These are phyloP conservation scores for Mikania micrantha DNA, from an alignment of 129 eudicot species.

Conservation along the genomic window DNA sequence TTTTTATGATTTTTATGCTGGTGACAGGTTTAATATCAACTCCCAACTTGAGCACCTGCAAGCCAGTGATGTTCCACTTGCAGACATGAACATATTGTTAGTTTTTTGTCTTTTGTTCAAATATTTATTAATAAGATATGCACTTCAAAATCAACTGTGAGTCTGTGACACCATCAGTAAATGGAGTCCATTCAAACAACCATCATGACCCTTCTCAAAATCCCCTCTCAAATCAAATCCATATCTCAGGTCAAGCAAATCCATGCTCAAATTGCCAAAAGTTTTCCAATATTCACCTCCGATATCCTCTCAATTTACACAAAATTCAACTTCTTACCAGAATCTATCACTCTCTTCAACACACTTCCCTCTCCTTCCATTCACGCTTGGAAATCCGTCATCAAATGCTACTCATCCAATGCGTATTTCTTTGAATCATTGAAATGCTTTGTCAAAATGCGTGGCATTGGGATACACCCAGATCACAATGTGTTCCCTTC, in stretches of 20 bases:
- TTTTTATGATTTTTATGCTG: too few relatives aligned
- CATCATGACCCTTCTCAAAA: slow-evolving; percentile 27
- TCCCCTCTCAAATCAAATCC: slow-evolving; percentile 41
- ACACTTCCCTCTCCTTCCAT: slow-evolving; percentile 35
- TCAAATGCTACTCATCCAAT: slow-evolving; percentile 58
- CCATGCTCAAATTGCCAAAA: slow-evolving; percentile 65
- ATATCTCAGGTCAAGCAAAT: slow-evolving; percentile 56
- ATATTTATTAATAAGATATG: too few relatives aligned
- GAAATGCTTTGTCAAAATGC: slow-evolving; percentile 53
- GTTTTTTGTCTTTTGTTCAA: too few relatives aligned
- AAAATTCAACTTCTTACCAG: slow-evolving; percentile 45
- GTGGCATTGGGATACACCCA: slow-evolving; percentile 47
- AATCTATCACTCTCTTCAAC: slow-evolving; percentile 39
- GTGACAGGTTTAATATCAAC: too few relatives aligned
- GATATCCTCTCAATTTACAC: slow-evolving; percentile 52
- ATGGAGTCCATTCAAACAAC: slow-evolving; percentile 27
- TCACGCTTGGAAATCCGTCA: slow-evolving; percentile 56
- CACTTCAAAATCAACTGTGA: background rate
- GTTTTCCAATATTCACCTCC: slow-evolving; percentile 19
- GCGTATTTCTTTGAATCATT: slow-evolving; percentile 37
- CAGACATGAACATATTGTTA: too few relatives aligned
- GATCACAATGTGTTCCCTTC: slow-evolving; percentile 78
- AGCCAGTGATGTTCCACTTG: too few relatives aligned
- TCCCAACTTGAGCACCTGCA: too few relatives aligned
- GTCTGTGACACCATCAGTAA: background rate